Evolutionary conservation across 2,329 filamentous ascomycete species (phyloP), one percentile per base, ranked within the genome.

Genomic region (Ceratocystis destructans): DNA sequence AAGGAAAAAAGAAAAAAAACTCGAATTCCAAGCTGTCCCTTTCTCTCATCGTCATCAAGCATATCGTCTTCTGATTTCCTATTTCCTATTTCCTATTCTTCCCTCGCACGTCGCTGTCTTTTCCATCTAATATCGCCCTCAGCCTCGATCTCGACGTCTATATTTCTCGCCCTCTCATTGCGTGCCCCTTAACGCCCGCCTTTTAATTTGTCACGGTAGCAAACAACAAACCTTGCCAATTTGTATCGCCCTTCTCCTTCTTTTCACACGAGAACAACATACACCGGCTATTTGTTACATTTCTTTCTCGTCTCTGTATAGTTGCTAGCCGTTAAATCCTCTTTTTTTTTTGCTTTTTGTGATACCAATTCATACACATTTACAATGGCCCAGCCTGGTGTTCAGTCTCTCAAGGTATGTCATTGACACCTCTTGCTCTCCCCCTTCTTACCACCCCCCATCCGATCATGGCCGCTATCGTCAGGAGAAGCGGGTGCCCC

Each of bases 401-500:
- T 92, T 74, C 90, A 95, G 80, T 95, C 90, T 72, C 80, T 96
- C 75, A 96, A 96, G 89, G 90, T 94, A 80, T 71, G 80, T 45
- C 62, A 64, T 12, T 10, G 3, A 41, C 37, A 61, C 55, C 66
- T 20, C 48, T 44, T 41, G 55, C 44, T 61, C 45, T 55, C 62
- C 70, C 69, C 22, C 33, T 17, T 17, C 33, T 15, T 10, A 41
- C 59, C 12, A 12, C 37, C 10, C 37, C 37, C 10, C 37, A 41
- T 41, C 37, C 37, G 12, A 12, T 41, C 37, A 12, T 41, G 37
- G 37, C 37, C 12, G 33, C 33, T 10, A 10, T 37, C 33, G 33
- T 37, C 33, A 7, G 33, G 8, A 10, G 7, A 10, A 37, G 33
- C 3, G 33, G 0, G 22, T 25, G 22, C 33, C 2, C 33, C 33